Conservation (phyloP, 805 yeast genomes). For the Hanseniaspora occidentalis region DNA sequence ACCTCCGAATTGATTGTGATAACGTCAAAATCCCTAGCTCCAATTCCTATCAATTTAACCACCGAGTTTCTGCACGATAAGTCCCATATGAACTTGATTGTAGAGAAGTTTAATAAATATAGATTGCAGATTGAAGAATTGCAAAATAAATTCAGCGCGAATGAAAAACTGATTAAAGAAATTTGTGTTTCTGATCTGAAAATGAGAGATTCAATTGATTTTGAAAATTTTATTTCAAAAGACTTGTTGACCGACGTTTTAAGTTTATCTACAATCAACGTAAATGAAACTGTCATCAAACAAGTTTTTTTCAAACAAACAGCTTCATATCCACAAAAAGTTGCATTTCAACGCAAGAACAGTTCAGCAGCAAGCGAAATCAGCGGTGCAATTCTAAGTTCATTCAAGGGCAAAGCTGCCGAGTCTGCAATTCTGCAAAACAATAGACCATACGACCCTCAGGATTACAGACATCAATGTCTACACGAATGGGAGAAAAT, state of each 20-base stretch:
- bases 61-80: slow-evolving; percentile 19
- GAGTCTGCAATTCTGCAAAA: background rate
- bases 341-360: background rate
- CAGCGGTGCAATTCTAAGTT: background rate
- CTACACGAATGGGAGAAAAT: slow-evolving; percentile 18
- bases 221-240: slow-evolving; percentile 19
- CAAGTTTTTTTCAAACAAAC: slow-evolving; percentile 19
- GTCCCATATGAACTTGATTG: slow-evolving; percentile 15
- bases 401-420: background rate
- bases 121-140: slow-evolving; percentile 6
- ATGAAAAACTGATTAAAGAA: slow-evolving; percentile 10
- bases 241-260: slow-evolving; percentile 21
- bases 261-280: slow-evolving; percentile 18
- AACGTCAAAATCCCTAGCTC: slow-evolving; percentile 23
- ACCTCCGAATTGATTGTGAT: slow-evolving; percentile 23
- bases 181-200: background rate
- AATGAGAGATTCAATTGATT: slow-evolving; percentile 14
- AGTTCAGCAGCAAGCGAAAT: background rate
- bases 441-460: background rate
- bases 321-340: background rate
- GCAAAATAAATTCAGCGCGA: slow-evolving; percentile 8
- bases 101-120: slow-evolving; percentile 13
- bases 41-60: slow-evolving; percentile 32
- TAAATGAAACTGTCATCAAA: slow-evolving; percentile 10
- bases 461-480: background rate